These are phyloP conservation scores for Fistulinella staudtii DNA, from an alignment of 1,284 basidiomycete genomes.

Conservation along the genomic window DNA sequence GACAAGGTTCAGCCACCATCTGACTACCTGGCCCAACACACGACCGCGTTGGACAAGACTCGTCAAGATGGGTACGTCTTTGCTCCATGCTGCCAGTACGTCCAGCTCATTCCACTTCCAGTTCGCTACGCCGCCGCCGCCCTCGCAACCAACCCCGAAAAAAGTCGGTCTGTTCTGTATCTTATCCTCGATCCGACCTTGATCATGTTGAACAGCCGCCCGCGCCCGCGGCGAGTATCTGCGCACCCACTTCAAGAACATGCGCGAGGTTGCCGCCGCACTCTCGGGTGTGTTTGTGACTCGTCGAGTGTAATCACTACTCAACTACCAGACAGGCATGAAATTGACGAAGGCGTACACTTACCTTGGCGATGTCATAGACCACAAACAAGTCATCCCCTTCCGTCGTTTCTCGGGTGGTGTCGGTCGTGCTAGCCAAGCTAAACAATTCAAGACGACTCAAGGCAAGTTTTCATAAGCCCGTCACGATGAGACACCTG, in stretches of 20 bases:
- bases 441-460: conserved; percentile 95
- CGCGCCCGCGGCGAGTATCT: conserved; percentile 95
- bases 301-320: too few relatives aligned
- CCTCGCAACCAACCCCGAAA: conserved; percentile 87
- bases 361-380: conserved; percentile 92
- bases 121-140: conserved; percentile 91
- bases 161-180: conserved; percentile 56
- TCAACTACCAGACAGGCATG: conserved; percentile 59
- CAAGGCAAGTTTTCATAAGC: conserved; percentile 63
- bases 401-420: conserved; percentile 97
- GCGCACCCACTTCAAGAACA: conserved; percentile 99
- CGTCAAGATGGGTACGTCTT: conserved; percentile 35
- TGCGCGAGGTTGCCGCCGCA: conserved; percentile 91
- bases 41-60: conserved; percentile 25
- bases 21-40: neutral
- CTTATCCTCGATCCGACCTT: conserved; percentile 11
- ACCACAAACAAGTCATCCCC: conserved; percentile 97
- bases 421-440: conserved; percentile 96
- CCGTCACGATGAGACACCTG: neutral
- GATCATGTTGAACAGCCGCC: conserved; percentile 56
- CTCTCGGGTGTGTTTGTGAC: conserved; percentile 61
- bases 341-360: conserved; percentile 94
- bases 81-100: neutral
- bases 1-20: conserved; percentile 36
- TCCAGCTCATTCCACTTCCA: conserved; percentile 30